Evolutionary conservation across 129 eudicot species (phyloP), one percentile per base, ranked within the genome.

Genomic region (Ambrosia trifida): DNA sequence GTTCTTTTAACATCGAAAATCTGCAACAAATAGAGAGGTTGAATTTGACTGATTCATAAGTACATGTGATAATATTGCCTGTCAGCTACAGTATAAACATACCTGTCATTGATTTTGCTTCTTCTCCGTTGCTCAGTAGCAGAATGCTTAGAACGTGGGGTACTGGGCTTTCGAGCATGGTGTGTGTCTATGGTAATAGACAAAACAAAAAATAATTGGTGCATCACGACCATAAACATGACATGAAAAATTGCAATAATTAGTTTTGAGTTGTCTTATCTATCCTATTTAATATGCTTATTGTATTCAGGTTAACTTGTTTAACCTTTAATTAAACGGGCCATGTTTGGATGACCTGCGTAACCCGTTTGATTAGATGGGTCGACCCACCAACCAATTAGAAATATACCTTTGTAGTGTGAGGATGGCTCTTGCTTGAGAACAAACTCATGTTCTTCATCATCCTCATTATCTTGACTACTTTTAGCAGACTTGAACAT

Each of bases 71-170:
- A 57, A 10, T 9, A 57, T 57, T 11, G 14, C 8, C 60, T n/a
- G 28, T 20, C 63, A 57, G 7, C 8, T 56, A 3, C 18, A 24
- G 36, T 19, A 58, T 41, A 72, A 65, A 75, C 86, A 66, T 87
- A 84, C 98, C 98, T 93, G 83, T 93, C 98, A 80, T 93, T 93
- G 58, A 93, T 93, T 83, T 93, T 93, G 88, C 98, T 83, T 78
- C 98, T 87, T 78, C 98, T 82, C 18, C 98, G 98, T 62, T 93
- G 98, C 83, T 93, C 98, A 0, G 98, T 93, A 38, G 96, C 98
- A 18, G 98, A 93, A 78, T 93, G 98, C 78, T 93, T 93, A 3
- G 98, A 93, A 36, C 98, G 85, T 5, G 96, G 95, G 16, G 96
- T 93, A 76, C 76, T 93, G n/a, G 98, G 92, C 83, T 87, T 93